phyloP scores from a whole-genome alignment of 495 filamentous ascomycete species.

The Penicillium paradoxum region DNA sequence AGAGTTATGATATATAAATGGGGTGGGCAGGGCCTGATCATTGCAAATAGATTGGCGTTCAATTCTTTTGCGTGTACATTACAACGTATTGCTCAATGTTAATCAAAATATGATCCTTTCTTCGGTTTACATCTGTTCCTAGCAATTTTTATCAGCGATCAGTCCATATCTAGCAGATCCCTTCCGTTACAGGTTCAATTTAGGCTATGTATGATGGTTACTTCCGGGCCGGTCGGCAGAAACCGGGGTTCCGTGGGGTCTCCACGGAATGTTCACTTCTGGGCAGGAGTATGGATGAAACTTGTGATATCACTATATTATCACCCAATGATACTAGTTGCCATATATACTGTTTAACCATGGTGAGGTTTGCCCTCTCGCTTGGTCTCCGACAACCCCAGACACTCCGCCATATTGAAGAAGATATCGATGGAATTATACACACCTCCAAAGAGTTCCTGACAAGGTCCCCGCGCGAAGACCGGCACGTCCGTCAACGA shows the following conservation, averaged over 20 bases:
- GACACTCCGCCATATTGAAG: slow-evolving; percentile 63
- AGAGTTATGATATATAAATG: background rate
- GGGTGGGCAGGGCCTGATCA: background rate
- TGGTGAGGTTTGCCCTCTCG: background rate
- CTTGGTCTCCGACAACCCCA: slow-evolving; percentile 49
- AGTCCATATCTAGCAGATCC: too few relatives aligned
- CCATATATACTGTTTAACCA: background rate
- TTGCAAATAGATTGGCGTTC: slow-evolving; percentile 4
- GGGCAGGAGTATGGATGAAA: too few relatives aligned
- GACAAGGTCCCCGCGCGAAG: slow-evolving; percentile 66
- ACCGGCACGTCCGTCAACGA: slow-evolving; percentile 71
- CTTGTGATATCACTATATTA: too few relatives aligned
- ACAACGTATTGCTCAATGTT: background rate
- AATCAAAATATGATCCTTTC: too few relatives aligned
- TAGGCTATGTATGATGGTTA: too few relatives aligned
- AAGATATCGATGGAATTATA: slow-evolving; percentile 68
- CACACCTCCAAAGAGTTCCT: slow-evolving; percentile 63
- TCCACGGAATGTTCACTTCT: too few relatives aligned
- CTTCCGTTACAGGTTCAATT: too few relatives aligned
- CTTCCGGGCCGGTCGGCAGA: too few relatives aligned
- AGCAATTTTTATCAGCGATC: too few relatives aligned
- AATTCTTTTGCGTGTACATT: background rate
- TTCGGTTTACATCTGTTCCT: too few relatives aligned
- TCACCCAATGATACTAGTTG: background rate
- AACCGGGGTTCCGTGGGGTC: too few relatives aligned